Conservation (phyloP, 208 protist species). For the Eutreptiella sp. region DNA sequence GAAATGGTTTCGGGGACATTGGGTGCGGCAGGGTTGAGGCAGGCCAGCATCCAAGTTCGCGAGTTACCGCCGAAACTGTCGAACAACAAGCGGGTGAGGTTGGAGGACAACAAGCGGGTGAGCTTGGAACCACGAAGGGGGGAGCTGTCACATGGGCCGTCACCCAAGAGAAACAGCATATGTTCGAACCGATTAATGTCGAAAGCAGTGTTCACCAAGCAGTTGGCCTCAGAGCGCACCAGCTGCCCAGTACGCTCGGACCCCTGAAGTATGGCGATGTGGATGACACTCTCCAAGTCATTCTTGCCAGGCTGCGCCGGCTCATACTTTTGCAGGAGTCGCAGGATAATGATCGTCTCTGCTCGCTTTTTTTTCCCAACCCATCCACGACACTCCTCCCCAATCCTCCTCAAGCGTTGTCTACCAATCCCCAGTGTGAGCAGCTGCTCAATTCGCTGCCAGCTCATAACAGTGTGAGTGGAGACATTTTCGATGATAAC, state of each 20-base stretch:
- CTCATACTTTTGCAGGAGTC: conserved; percentile 14
- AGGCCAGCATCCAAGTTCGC: conserved; percentile 27
- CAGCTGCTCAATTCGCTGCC: conserved; percentile 34
- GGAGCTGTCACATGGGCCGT: conserved; percentile 16
- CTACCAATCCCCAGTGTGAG: conserved; percentile 23
- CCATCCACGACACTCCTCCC: conserved; percentile 3
- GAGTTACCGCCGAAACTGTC: conserved; percentile 28
- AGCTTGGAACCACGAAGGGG: conserved; percentile 24
- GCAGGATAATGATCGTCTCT: conserved; percentile 15
- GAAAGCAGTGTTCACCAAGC: conserved; percentile 31
- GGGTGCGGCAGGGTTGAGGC: conserved; percentile 24
- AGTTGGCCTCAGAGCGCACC: conserved; percentile 21
- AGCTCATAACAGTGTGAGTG: conserved; percentile 3
- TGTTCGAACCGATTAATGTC: conserved; percentile 25
- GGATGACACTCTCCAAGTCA: conserved; percentile 19
- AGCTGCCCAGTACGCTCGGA: conserved; percentile 19
- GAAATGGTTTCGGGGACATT: conserved; percentile 34
- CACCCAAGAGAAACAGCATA: conserved; percentile 25
- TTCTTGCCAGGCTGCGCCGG: neutral
- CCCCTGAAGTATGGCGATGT: conserved; percentile 26
- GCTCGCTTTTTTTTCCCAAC: conserved; percentile 25
- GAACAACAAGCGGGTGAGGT: conserved; percentile 23
- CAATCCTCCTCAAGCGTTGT: no score
- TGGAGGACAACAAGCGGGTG: no score
- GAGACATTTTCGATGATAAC: conserved; percentile 1